Base-by-base conservation (phyloP, 1,139 yeast genomes). In the Geotrichum carabidarum region DNA sequence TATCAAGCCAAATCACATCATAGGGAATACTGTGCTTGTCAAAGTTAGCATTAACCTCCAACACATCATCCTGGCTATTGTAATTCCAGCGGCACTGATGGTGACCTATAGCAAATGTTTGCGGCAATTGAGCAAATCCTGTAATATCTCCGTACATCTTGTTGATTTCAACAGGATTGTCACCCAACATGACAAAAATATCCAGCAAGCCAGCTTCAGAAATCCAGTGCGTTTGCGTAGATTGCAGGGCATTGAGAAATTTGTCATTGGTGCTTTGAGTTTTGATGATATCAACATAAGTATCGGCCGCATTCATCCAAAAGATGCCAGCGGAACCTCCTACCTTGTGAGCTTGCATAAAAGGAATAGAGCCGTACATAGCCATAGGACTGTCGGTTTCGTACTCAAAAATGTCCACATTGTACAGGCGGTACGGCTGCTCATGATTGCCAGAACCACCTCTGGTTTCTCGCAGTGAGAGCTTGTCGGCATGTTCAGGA, bases 61-160 rank as follows among this genome's bases (percentile, higher is more conserved):
- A 70, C 1, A 93, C 93, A 69, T 93, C 99, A 9, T 78, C 78
- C 65, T 87, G 91, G 61, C 86, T 90, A 65, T 89, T 88, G 72
- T 93, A 93, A 70, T 93, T 94, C 99, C 99, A 93, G 64, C 99
- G 78, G 68, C 97, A 93, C 70, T 91, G 98, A 67, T 93, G 99
- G 66, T 93, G 88, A 0, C 96, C 99, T 37, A 90, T 71, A 0
- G 96, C 76, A 63, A 90, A 86, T 44, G 84, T 62, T 59, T 83
- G 87, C 0, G 99, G 99, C n/a, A 93, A 72, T 11, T 74, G 70
- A 0, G 89, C 76, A 58, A 73, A 79, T 0, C 99, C 99, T 0
- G 95, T 84, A n/a, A 93, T 69, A 5, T 71, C 65, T 1, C 91
- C 86, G 67, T 86, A 93, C 44, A 81, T 76, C 50, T 75, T 66